Base-by-base conservation (phyloP, 208 protist genomes). In the Leishmania martiniquensis region DNA sequence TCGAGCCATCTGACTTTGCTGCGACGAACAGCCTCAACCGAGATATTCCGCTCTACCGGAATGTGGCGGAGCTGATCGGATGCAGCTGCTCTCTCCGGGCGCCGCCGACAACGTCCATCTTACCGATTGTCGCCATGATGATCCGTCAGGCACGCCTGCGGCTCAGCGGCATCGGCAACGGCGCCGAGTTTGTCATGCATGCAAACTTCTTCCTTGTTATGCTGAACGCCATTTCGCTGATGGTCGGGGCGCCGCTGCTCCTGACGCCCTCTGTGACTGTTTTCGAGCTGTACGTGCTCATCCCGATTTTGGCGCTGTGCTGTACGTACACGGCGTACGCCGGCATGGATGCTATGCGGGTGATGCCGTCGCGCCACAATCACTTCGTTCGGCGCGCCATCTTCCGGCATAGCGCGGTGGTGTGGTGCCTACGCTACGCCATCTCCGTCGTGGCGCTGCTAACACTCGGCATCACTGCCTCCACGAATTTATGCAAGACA, bases 291-390 rank as follows among this genome's bases (percentile, higher is more conserved):
- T 95, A 96, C 78, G 79, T 95, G 34, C 87, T 96, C 67, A 89
- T 98, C 51, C 94, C 94, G 13, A 85, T 96, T 39, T 70, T 98
- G 25, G 87, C 91, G 51, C 82, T 96, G 51, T 88, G 84, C 52
- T 96, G 92, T 75, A 94, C 92, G 4, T 96, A 96, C 82, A 95
- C 89, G n/a, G 94, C 89, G 62, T 95, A 94, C 82, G 84, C 91
- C 4, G 89, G 88, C 32, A 89, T 90, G 52, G 92, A 97, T 62
- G 81, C 88, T 42, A 97, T 97, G 94, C 90, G 92, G 60, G 92
- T 88, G 55, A 94, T 96, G 83, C 85, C 87, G 7, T 94, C 91
- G 70, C 75, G 91, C 5, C 92, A 95, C 80, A 97, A 96, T 77
- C 93, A 93, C 76, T 95, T 94, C 85, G 90, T 96, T 17, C 91